Conservation (phyloP, 768 basidiomycete genomes). For the Pholiota molesta region DNA sequence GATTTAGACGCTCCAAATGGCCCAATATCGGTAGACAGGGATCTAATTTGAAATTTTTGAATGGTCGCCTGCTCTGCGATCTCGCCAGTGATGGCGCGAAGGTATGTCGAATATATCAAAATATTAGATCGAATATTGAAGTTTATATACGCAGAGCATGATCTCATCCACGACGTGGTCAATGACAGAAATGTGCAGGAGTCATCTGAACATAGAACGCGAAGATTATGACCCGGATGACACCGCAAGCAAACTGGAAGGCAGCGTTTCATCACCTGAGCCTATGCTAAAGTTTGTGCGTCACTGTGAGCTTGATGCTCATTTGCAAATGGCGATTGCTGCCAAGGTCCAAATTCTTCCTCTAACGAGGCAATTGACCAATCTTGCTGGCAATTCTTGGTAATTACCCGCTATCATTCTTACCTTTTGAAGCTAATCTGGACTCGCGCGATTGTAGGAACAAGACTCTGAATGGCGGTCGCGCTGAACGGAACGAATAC, state of each 20-base stretch:
- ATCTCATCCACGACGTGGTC: slow-evolving; percentile 99
- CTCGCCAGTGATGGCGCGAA: slow-evolving; percentile 94
- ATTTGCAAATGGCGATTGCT: slow-evolving; percentile 96
- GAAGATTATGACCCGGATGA: slow-evolving; percentile 98
- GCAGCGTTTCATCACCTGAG: slow-evolving; percentile 73
- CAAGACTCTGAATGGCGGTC: slow-evolving; percentile 94
- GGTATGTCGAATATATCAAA: slow-evolving; percentile 39
- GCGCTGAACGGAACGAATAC: slow-evolving; percentile 98
- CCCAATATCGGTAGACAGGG: slow-evolving; percentile 82
- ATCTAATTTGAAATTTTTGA: slow-evolving; percentile 79
- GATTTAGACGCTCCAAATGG: slow-evolving; percentile 85
- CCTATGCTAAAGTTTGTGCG: slow-evolving; percentile 84
- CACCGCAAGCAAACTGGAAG: slow-evolving; percentile 88
- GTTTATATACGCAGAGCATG: slow-evolving; percentile 69
- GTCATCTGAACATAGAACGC: slow-evolving; percentile 82
- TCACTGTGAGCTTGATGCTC: slow-evolving; percentile 95
- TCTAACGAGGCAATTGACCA: slow-evolving; percentile 90
- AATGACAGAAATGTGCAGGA: slow-evolving; percentile 93
- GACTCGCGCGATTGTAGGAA: slow-evolving; percentile 60
- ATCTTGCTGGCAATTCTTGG: slow-evolving; percentile 97
- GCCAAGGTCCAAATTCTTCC: slow-evolving; percentile 93
- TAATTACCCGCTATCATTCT: slow-evolving; percentile 34
- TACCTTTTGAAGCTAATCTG: neutral
- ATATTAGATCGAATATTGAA: neutral
- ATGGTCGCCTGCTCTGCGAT: slow-evolving; percentile 89